Base-by-base conservation (phyloP, 192 early-diverging fungal genomes). In the Coemansia sp. region DNA sequence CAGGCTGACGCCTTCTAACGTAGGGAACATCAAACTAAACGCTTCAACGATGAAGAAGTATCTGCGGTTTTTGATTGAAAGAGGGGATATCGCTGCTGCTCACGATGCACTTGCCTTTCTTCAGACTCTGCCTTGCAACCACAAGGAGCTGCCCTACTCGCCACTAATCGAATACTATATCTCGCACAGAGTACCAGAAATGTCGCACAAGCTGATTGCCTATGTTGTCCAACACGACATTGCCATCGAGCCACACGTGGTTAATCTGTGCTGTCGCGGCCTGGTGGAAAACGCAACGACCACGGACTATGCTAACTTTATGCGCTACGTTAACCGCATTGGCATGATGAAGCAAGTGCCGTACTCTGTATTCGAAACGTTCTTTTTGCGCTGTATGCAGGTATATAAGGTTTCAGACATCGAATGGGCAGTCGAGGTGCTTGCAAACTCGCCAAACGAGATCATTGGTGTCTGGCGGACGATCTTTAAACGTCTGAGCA, bases 281-380 rank as follows among this genome's bases (percentile, higher is more conserved):
- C 29, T 82, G 18, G 52, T 43, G 23, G 46, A 63, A 1, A 37
- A 31, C 46, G 52, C 62, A n/a, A 39, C 46, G 3, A 28, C 28
- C 16, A 55, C 56, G 9, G 79, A 76, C 4, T 31, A 66, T 2
- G 71, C 64, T 34, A 82, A 73, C 39, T 82, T 82, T 59, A n/a
- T 82, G 60, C 73, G 79, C 37, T 73, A 82, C 33, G 55, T 76
- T 4, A 42, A 72, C 20, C 79, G 74, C 30, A 67, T 61, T 3
- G 31, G 21, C 13, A 45, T 34, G 25, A 40, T 82, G 31, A 16
- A 45, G 0, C 5, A 2, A 45, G 64, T 73, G 29, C 39, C 70
- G 1, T 40, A 73, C 65, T 60, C 61, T 15, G 30, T 65, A 4
- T 43, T 70, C 16, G 71, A 46, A 12, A 18, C 23, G 15, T 64